phyloP scores from a whole-genome alignment of 306 rosid species.

The Rosa chinensis region DNA sequence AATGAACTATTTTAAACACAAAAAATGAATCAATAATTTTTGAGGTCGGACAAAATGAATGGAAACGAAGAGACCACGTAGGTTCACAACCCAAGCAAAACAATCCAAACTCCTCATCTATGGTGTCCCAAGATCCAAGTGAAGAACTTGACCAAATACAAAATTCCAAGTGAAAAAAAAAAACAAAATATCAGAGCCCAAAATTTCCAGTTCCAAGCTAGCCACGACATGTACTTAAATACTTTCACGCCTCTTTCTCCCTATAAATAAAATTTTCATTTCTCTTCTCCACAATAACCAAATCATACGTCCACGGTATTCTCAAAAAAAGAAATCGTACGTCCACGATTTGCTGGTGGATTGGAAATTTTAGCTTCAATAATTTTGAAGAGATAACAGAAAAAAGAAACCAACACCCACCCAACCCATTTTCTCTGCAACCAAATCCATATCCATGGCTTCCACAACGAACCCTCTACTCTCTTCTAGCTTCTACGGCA shows the following conservation, averaged over 20 bases:
- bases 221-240: not conserved
- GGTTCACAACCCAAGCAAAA: not conserved
- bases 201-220: not conserved
- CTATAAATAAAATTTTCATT: not conserved
- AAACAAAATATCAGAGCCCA: not conserved
- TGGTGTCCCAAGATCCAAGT: constrained; percentile 4
- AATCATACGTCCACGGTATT: constrained; percentile 1
- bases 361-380: not conserved
- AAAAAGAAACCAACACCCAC: not conserved
- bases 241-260: not conserved
- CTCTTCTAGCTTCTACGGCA: constrained; percentile 60
- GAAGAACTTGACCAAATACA: not conserved
- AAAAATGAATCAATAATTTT: not conserved
- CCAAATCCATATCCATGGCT: constrained; percentile 47
- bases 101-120: not conserved
- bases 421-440: not conserved
- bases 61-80: constrained; percentile 7
- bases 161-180: not conserved
- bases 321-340: not conserved
- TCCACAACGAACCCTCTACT: constrained; percentile 57
- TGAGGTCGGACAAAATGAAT: not conserved
- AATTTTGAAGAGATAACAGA: not conserved
- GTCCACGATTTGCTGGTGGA: constrained; percentile 6
- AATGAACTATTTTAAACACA: too few relatives aligned
- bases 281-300: not conserved